Base-by-base conservation (phyloP, 768 basidiomycete species). In the Lentinula sp. region DNA sequence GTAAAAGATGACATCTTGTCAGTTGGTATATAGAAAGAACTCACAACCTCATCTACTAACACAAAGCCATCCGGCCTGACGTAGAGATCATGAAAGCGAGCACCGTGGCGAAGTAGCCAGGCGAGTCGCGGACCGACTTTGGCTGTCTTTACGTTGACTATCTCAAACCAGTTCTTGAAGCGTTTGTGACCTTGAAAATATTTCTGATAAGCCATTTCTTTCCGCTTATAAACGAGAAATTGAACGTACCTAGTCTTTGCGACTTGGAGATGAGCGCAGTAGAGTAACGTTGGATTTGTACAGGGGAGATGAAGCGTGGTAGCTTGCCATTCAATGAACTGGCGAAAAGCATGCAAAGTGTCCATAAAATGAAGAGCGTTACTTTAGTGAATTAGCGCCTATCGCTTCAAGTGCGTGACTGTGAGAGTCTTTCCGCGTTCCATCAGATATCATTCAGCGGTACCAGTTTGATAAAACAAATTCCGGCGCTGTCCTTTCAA, bases 31-130 rank as follows among this genome's bases (percentile, higher is more conserved):
- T 3, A 7, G 10, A 31, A 18, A 21, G 3, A 21, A 45, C 56
- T 42, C 40, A 57, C 56, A 32, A 57, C 40, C 11, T 57, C 56
- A 1, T 57, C 56, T 32, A 45, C 28, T 8, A 48, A 35, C 23
- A n/a, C 56, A 28, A 15, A 57, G n/a, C 56, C 56, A 13, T 57
- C 56, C 16, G 56, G 56, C 16, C 56, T 43, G 15, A 57, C 28
- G 18, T 57, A 45, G 3, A 57, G 16, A 32, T 39, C 16, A 45
- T 31, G 56, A 28, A 1, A 15, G 13, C 21, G 31, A 16, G 56
- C 56, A 45, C 40, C 56, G 28, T 57, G 56, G 15, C 56, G 56
- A 32, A 57, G 56, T 5, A 57, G 10, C 40, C 45, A 57, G 28
- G 42, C 34, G 9, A 57, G 42, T 10, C 56, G 53, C 16, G 53